A percentile compares a stretch with the other conserved stretches of the same genome.
These are phyloP conservation scores for Cercophora samala DNA, from an alignment of 495 filamentous ascomycete species.

Conservation along the genomic window DNA sequence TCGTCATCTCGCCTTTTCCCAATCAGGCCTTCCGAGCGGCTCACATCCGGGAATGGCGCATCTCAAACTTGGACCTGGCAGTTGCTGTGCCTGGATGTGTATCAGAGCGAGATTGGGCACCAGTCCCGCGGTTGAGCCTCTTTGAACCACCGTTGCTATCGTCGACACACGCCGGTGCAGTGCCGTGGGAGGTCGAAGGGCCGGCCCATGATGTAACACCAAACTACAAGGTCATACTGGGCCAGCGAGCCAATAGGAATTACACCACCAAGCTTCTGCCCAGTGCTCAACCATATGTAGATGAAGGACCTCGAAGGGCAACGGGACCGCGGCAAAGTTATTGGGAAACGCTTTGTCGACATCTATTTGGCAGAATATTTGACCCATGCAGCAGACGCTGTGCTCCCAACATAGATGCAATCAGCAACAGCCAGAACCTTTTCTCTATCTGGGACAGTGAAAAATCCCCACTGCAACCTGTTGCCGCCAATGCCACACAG, in stretches of 20 bases:
- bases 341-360: background rate
- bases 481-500: background rate
- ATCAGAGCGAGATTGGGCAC: constrained; percentile 11
- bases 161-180: background rate
- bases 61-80: constrained; percentile 7
- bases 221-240: constrained; percentile 3
- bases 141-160: background rate
- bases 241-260: background rate
- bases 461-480: background rate
- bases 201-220: constrained; percentile 12
- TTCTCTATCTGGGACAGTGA: background rate
- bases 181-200: background rate
- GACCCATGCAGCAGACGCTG: background rate
- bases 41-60: constrained; percentile 10
- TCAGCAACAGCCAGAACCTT: background rate
- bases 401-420: background rate
- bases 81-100: background rate
- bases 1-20: constrained; percentile 12
- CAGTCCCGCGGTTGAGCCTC: constrained; percentile 19
- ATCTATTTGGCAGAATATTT: background rate
- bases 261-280: background rate
- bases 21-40: constrained; percentile 18
- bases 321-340: background rate
- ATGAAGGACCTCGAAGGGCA: constrained; percentile 8
- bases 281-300: background rate